Evolutionary conservation across 305 asterid genomes (phyloP), one percentile per base, ranked within the genome.

Genomic region (Fraxinus baroniana): DNA sequence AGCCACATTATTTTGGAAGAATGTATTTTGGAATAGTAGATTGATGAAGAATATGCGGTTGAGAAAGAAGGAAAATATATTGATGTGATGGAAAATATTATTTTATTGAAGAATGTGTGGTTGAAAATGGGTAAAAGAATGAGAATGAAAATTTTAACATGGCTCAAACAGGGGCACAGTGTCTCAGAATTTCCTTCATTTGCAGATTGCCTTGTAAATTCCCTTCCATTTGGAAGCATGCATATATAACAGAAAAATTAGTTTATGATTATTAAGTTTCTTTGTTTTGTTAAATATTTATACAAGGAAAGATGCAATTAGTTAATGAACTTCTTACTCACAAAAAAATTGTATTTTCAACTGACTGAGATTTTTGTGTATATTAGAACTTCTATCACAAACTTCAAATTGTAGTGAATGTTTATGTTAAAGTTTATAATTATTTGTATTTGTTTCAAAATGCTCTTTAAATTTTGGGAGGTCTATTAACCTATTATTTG

Each of bases 381-480:
- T 64, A 20, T 33, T 57, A 26, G 55, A 33, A 33, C 32, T 62
- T 22, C 72, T 24, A 7, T 10, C 13, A 62, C 15, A 9, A 62
- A 62, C 32, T 60, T 24, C 17, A 22, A 62, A 62, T 62, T 22
- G 72, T 8, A 62, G 72, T 9, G 17, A 18, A 24, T 10, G 28
- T 68, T 10, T 32, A 52, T 4, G 6, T 55, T 57, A 62, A 7
- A n/a, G 26, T 52, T 74, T 13, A 32, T 81, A 66, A 7, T 20
- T 15, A 46, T 68, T 74, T 4, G 35, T 75, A 76, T 79, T 79
- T 17, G 57, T 49, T 57, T 12, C 7, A 52, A 62, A 35, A 32
- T 84, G 64, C 70, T 73, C 46, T 41, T 78, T 79, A 49, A 83
- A 79, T 39, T 83, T 77, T 82, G 28, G 68, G 86, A 74, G 57